These are phyloP conservation scores for Phytopythium kandeliae DNA, from an alignment of 352 stramenopile genomes.

Conservation along the genomic window DNA sequence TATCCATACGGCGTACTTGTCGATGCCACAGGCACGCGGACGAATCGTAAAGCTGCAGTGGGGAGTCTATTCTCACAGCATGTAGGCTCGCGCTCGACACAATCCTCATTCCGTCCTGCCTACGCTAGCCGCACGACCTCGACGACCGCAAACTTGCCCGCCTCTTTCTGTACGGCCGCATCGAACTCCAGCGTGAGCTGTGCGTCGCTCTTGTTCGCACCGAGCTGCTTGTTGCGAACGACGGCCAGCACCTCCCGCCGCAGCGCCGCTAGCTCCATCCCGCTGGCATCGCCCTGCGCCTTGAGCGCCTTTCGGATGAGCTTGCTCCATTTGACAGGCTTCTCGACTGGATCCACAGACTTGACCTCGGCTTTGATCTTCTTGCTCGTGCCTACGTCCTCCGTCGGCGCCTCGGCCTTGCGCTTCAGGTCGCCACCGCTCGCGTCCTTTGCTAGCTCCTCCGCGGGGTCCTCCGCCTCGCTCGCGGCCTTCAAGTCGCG, in stretches of 20 bases:
- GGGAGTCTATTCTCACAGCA: slow-evolving; percentile 6
- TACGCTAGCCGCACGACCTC: slow-evolving; percentile 46
- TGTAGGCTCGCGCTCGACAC: neutral
- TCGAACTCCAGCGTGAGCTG: slow-evolving; percentile 68
- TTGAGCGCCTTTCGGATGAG: slow-evolving; percentile 56
- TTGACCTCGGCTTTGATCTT: too few species aligned
- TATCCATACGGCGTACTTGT: too few species aligned
- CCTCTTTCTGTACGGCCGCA: slow-evolving; percentile 24
- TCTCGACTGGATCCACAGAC: too few species aligned
- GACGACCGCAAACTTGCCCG: slow-evolving; percentile 36
- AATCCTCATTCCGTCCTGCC: neutral
- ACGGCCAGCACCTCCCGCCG: slow-evolving; percentile 37
- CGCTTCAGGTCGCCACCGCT: slow-evolving; percentile 37
- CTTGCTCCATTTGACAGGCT: slow-evolving; percentile 67
- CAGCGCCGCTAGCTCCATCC: slow-evolving; percentile 52
- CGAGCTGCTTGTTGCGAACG: slow-evolving; percentile 37
- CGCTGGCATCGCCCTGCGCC: slow-evolving; percentile 19
- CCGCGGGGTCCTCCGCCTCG: slow-evolving; percentile 13
- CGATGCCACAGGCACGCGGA: too few species aligned
- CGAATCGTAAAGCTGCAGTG: too few species aligned
- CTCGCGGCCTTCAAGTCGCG: slow-evolving; percentile 43
- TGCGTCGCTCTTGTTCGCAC: slow-evolving; percentile 44
- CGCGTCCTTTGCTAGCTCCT: slow-evolving; percentile 4
- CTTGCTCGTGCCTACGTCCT: slow-evolving; percentile 21
- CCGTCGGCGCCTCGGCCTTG: slow-evolving; percentile 20